A percentile compares a stretch with the other conserved stretches of the same genome.
phyloP scores from a whole-genome alignment of 176 grass and related monocot species.

The Oryza australiensis region DNA sequence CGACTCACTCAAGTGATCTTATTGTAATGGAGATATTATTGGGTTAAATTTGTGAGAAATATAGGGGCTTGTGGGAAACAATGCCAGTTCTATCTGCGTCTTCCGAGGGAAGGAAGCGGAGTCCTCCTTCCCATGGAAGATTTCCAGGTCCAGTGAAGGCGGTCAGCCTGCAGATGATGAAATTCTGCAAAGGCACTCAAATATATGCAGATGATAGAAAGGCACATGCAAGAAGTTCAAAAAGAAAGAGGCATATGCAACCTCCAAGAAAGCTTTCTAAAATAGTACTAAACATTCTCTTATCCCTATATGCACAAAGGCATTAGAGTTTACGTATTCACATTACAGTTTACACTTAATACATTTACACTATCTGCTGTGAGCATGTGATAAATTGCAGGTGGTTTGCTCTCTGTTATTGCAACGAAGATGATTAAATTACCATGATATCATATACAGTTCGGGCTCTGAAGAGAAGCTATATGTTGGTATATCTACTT shows the following conservation, averaged over 20 bases:
- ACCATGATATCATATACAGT: not conserved
- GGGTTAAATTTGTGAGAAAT: not conserved
- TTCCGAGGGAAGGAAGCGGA: constrained; percentile 27
- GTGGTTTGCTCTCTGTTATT: no score
- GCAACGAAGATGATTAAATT: no score
- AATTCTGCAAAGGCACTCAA: not conserved
- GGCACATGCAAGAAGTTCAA: not conserved
- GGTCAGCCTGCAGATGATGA: not conserved
- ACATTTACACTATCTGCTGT: not conserved
- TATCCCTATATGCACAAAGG: not conserved
- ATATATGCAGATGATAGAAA: not conserved
- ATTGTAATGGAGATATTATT: not conserved
- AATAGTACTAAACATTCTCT: not conserved
- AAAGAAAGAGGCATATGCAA: not conserved
- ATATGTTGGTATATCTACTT: constrained; percentile 44
- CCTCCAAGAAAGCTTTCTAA: not conserved
- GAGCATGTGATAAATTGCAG: not conserved
- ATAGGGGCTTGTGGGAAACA: not conserved
- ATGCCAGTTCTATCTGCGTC: not conserved
- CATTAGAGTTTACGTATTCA: not conserved
- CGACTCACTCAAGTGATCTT: not conserved
- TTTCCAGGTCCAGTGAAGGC: constrained; percentile 2
- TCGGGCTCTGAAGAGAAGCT: not conserved
- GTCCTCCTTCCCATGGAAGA: constrained; percentile 13
- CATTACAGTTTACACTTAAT: not conserved